A percentile compares a stretch with the other conserved stretches of the same genome.
These are phyloP conservation scores for Talaromyces stipitatus DNA, from an alignment of 495 filamentous ascomycete species.

Conservation along the genomic window DNA sequence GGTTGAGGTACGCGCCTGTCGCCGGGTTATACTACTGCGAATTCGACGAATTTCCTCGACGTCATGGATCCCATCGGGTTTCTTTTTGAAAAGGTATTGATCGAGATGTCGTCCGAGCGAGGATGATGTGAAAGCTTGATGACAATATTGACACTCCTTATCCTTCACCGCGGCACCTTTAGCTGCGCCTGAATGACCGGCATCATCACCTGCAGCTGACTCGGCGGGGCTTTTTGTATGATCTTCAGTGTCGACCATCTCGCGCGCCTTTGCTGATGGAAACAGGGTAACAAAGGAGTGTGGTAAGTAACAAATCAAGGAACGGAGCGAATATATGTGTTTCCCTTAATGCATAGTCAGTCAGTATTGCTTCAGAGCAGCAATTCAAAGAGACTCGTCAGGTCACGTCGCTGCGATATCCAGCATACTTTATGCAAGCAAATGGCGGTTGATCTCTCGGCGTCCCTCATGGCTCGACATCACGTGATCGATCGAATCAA, in stretches of 20 bases:
- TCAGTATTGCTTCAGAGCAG: background rate
- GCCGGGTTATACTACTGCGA: conserved; percentile 72
- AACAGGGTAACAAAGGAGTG: background rate
- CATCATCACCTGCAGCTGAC: conserved; percentile 36
- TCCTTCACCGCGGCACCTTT: conserved; percentile 57
- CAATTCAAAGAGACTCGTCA: background rate
- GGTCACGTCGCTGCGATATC: background rate
- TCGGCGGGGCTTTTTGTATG: conserved; percentile 33
- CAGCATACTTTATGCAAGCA: too few relatives aligned
- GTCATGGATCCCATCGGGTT: conserved; percentile 81
- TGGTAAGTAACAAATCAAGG: background rate
- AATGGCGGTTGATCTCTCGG: background rate
- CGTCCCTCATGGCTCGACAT: background rate
- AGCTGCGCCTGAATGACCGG: conserved; percentile 19
- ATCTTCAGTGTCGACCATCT: background rate
- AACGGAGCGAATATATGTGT: background rate
- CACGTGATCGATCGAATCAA: background rate
- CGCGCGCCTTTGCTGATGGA: background rate
- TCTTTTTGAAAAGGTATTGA: conserved; percentile 81
- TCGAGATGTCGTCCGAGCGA: conserved; percentile 90
- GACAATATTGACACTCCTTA: conserved; percentile 76
- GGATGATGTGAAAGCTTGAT: conserved; percentile 80
- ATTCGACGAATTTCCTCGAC: conserved; percentile 79
- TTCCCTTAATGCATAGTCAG: background rate
- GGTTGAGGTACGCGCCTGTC: conserved; percentile 60